Base-by-base conservation (phyloP, 495 filamentous ascomycete species). In the Neurospora sp. region DNA sequence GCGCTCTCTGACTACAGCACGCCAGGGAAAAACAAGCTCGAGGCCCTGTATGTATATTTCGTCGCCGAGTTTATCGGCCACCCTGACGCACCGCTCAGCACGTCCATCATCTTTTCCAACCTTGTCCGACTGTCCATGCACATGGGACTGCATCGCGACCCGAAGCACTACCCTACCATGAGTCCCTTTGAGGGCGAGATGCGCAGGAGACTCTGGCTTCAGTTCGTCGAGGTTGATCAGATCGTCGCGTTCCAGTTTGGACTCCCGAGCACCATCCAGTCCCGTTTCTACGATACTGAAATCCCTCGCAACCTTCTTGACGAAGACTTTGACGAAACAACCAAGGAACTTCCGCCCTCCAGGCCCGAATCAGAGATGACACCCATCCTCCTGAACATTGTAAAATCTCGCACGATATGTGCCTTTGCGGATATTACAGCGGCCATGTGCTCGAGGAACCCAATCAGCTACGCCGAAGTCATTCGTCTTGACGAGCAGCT, bases 1-100 rank as follows among this genome's bases (percentile, higher is more conserved):
- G 70, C 78, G 14, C 73, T 85, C 3, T 82, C 76, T 9, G 80
- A 83, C 69, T 85, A 85, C 77, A 82, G 82, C 12, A 84, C 81
- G 8, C 81, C 77, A 1, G 81, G 81, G 0, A 76, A 77, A 6
- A 79, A 81, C 75, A 82, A 82, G 14, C 71, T 86, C 4, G 83
- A 86, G 71, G 78, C 83, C 1, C 39, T 86, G 27, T 72, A 81
- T 18, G 74, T 78, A 37, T 79, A 81, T 68, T 75, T 84, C 53
- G 77, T 77, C 3, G 74, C 74, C n/a, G 83, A 85, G 72, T 83
- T 80, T 61, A 71, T 80, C 20, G 74, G 77, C 22, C 73, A 73
- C 5, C 61, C 71, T 8, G 81, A 84, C 68, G 75, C 78, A 8
- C 75, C 78, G n/a, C 79, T 82, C 27, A 82, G 80, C 59, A 76